phyloP scores from a whole-genome alignment of 164 flowering plant species.

The Piper betle region DNA sequence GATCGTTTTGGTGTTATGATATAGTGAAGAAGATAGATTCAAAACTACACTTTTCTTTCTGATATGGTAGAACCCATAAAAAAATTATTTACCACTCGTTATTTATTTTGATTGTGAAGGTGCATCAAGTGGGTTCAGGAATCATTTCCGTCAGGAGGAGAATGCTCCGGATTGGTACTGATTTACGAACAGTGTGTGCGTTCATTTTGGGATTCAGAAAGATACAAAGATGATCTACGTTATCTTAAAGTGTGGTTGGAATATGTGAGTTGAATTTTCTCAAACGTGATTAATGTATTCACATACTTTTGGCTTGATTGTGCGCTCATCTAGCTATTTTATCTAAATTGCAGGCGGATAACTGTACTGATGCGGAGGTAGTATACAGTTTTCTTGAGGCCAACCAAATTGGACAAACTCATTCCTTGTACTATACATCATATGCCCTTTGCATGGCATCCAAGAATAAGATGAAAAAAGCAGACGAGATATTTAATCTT shows the following conservation, averaged over 20 bases:
- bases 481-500: slow-evolving; percentile 57
- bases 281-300: background rate
- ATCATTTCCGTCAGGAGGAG: slow-evolving; percentile 86
- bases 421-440: slow-evolving; percentile 51
- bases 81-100: too few species aligned
- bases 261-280: slow-evolving; percentile 46
- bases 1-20: too few species aligned
- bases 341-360: slow-evolving; percentile 57
- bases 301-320: background rate
- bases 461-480: slow-evolving; percentile 52
- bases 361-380: slow-evolving; percentile 78
- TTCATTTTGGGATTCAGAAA: slow-evolving; percentile 67
- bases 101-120: slow-evolving; percentile 21
- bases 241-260: slow-evolving; percentile 93
- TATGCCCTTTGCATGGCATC: slow-evolving; percentile 76
- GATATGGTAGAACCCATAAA: background rate
- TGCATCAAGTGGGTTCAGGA: slow-evolving; percentile 97
- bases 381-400: slow-evolving; percentile 66
- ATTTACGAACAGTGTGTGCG: slow-evolving; percentile 93
- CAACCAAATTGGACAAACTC: slow-evolving; percentile 68
- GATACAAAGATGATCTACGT: slow-evolving; percentile 77
- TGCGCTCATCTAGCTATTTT: background rate
- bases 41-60: background rate
- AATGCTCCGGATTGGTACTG: slow-evolving; percentile 66
- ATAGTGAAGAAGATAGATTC: too few species aligned